Conservation (phyloP, 768 basidiomycete genomes). For the Auricularia sp. region DNA sequence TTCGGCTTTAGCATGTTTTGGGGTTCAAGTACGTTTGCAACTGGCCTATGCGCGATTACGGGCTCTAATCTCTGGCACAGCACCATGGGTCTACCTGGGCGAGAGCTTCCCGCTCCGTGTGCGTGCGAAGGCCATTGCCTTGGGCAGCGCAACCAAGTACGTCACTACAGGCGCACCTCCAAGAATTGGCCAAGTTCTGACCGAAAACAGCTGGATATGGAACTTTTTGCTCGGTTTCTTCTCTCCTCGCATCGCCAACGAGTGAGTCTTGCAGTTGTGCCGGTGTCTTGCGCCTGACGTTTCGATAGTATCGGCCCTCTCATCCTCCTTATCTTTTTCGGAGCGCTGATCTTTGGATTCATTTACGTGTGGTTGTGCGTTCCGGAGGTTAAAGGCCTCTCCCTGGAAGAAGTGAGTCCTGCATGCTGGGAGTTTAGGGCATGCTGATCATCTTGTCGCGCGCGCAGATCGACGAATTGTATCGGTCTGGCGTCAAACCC, state of each 20-base stretch:
- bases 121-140: slow-evolving; percentile 64
- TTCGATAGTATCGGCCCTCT: slow-evolving; percentile 51
- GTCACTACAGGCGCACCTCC: slow-evolving; percentile 8
- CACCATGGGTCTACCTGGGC: slow-evolving; percentile 56
- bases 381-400: slow-evolving; percentile 73
- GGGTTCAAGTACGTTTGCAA: slow-evolving; percentile 34
- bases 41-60: background rate
- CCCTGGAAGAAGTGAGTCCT: slow-evolving; percentile 37
- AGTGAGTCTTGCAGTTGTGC: slow-evolving; percentile 23
- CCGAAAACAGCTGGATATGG: slow-evolving; percentile 47
- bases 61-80: background rate
- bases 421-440: slow-evolving; percentile 14
- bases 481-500: slow-evolving; percentile 52
- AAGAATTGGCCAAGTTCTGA: background rate
- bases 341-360: slow-evolving; percentile 58
- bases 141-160: slow-evolving; percentile 52
- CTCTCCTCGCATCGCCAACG: slow-evolving; percentile 51
- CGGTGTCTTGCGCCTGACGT: background rate
- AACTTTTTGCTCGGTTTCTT: slow-evolving; percentile 69
- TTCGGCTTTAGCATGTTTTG: slow-evolving; percentile 64
- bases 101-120: slow-evolving; percentile 78
- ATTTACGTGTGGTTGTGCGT: slow-evolving; percentile 67
- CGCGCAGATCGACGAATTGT: slow-evolving; percentile 60
- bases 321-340: slow-evolving; percentile 68
- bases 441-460: background rate